These are phyloP conservation scores for Termitomyces sp. DNA, from an alignment of 1,284 basidiomycete species.

Conservation along the genomic window DNA sequence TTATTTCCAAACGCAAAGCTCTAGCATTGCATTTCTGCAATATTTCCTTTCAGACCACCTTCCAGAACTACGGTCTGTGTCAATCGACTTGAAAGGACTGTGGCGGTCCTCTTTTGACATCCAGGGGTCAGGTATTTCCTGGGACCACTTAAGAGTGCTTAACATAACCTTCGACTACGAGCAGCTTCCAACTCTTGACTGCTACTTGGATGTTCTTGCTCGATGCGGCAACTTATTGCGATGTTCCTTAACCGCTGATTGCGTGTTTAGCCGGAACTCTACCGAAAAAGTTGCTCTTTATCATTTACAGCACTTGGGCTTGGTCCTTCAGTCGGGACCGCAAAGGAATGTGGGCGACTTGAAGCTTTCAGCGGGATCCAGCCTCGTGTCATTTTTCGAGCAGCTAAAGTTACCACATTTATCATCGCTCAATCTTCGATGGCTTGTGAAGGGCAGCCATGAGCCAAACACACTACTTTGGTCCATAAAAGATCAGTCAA, in stretches of 20 bases:
- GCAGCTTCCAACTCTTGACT: slow-evolving; percentile 28
- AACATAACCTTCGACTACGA: slow-evolving; percentile 30
- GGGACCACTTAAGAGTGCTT: slow-evolving; percentile 31
- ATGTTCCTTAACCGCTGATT: slow-evolving; percentile 29
- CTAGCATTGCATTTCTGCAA: slow-evolving; percentile 22
- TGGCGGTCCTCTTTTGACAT: slow-evolving; percentile 22
- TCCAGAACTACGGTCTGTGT: slow-evolving; percentile 25
- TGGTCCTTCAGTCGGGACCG: slow-evolving; percentile 26
- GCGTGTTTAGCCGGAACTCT: slow-evolving; percentile 16
- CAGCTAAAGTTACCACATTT: slow-evolving; percentile 23
- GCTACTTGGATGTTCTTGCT: slow-evolving; percentile 28
- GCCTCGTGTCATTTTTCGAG: slow-evolving; percentile 25
- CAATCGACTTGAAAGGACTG: slow-evolving; percentile 23
- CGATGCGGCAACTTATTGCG: slow-evolving; percentile 24
- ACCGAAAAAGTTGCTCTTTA: slow-evolving; percentile 11
- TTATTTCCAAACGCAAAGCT: slow-evolving; percentile 27
- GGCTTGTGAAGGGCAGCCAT: slow-evolving; percentile 22
- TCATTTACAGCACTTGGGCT: slow-evolving; percentile 18
- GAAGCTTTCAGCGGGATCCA: slow-evolving; percentile 14
- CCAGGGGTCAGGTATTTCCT: slow-evolving; percentile 26
- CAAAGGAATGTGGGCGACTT: background rate
- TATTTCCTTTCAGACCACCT: slow-evolving; percentile 19
- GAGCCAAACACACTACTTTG: slow-evolving; percentile 14
- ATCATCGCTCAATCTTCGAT: slow-evolving; percentile 25
- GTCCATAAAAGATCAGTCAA: slow-evolving; percentile 19